These are phyloP conservation scores for Tolypocladium pustulatum DNA, from an alignment of 2,329 filamentous ascomycete species.

Conservation along the genomic window DNA sequence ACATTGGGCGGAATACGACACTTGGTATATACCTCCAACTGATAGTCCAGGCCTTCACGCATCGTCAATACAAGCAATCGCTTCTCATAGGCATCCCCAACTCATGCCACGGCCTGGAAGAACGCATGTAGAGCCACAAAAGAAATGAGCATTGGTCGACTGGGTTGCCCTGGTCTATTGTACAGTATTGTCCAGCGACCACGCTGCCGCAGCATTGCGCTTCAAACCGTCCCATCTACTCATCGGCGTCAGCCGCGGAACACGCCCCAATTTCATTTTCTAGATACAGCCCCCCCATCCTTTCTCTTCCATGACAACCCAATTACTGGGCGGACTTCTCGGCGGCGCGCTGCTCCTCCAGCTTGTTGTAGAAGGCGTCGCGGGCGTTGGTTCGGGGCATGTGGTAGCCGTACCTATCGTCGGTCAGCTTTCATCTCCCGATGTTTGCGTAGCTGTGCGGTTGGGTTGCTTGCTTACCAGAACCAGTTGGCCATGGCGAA, in stretches of 20 bases:
- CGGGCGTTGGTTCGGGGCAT: conserved; percentile 47
- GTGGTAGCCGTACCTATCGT: conserved; percentile 51
- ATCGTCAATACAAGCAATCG: not conserved
- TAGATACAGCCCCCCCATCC: not conserved
- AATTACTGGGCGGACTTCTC: conserved; percentile 17
- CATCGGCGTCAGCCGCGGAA: not conserved
- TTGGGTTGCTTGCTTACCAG: conserved; percentile 35
- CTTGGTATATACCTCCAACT: not conserved
- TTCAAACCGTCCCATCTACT: conserved; percentile 3
- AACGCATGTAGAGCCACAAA: not conserved
- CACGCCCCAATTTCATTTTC: conserved; percentile 2
- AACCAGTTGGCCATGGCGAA: conserved; percentile 43
- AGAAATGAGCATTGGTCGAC: conserved; percentile 9
- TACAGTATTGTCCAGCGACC: conserved; percentile 15
- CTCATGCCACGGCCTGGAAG: not conserved
- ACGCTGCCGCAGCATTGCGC: conserved; percentile 11
- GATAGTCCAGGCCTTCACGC: not conserved
- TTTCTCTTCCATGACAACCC: not conserved
- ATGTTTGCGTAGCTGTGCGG: not conserved
- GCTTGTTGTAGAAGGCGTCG: conserved; percentile 47
- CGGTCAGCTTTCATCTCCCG: conserved; percentile 2
- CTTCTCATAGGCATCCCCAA: not conserved
- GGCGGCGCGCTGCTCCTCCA: conserved; percentile 45
- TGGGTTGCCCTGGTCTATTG: conserved; percentile 16
- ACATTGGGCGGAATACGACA: no score